Evolutionary conservation across 1,139 yeast species (phyloP).

Genomic region (Taphrina wiesneri): DNA sequence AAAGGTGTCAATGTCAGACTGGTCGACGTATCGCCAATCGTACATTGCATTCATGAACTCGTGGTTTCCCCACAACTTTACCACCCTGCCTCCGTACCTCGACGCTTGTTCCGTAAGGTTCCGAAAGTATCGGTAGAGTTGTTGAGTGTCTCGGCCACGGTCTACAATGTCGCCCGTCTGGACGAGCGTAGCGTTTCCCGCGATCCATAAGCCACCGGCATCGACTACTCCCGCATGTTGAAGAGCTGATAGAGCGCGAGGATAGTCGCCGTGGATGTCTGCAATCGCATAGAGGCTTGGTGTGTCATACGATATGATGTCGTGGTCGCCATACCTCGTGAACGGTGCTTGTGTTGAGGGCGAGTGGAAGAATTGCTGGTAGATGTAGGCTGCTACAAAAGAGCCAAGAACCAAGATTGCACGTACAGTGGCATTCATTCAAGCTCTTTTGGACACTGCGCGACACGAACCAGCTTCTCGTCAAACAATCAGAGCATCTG

Average conservation of each 20-base stretch:
- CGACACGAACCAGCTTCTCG: no score
- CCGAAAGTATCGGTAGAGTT: slow-evolving; percentile 27
- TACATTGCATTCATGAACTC: slow-evolving; percentile 35
- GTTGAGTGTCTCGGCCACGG: slow-evolving; percentile 35
- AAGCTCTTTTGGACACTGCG: no score
- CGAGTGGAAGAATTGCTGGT: slow-evolving; percentile 10
- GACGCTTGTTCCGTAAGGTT: slow-evolving; percentile 26
- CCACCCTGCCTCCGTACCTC: slow-evolving; percentile 23
- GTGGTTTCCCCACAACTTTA: slow-evolving; percentile 35
- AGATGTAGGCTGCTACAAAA: slow-evolving; percentile 9
- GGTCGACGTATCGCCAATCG: slow-evolving; percentile 36
- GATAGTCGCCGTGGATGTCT: slow-evolving; percentile 35
- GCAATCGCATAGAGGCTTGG: slow-evolving; percentile 34
- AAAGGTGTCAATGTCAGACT: slow-evolving; percentile 18
- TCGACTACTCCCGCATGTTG: slow-evolving; percentile 32
- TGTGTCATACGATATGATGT: neutral
- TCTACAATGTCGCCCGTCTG: slow-evolving; percentile 36
- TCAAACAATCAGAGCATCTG: no score
- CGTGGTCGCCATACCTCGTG: neutral
- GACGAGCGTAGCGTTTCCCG: slow-evolving; percentile 31
- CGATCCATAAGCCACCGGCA: slow-evolving; percentile 17
- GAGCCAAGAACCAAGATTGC: slow-evolving; percentile 5
- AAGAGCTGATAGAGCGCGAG: slow-evolving; percentile 27
- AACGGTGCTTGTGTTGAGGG: neutral
- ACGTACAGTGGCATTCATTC: slow-evolving; percentile 6